phyloP scores from a whole-genome alignment of 2,329 filamentous ascomycete species.

The Phaeophleospora eucalypticola region DNA sequence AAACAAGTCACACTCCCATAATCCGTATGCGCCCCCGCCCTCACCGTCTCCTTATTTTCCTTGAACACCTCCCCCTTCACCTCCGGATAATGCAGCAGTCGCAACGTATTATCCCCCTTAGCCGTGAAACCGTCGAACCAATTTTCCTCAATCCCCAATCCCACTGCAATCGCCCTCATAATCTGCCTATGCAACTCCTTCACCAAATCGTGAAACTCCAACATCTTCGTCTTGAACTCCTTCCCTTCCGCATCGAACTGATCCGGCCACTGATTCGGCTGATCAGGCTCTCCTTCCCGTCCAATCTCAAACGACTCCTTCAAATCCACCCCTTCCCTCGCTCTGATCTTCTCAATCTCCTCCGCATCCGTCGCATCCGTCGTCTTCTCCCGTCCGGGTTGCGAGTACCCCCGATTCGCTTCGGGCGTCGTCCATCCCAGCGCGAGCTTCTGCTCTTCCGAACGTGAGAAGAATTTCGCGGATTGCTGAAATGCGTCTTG shows the following conservation, averaged over 20 bases:
- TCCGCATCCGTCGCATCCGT: slow-evolving; percentile 51
- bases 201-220: slow-evolving; percentile 69
- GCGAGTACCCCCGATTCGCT: slow-evolving; percentile 48
- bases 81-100: slow-evolving; percentile 47
- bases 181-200: slow-evolving; percentile 72
- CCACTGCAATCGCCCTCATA: slow-evolving; percentile 58
- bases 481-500: slow-evolving; percentile 42
- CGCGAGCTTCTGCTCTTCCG: slow-evolving; percentile 58
- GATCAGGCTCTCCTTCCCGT: slow-evolving; percentile 54
- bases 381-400: slow-evolving; percentile 63
- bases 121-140: slow-evolving; percentile 77
- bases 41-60: slow-evolving; percentile 47
- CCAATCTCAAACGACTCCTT: slow-evolving; percentile 62
- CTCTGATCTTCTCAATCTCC: slow-evolving; percentile 58
- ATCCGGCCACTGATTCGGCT: slow-evolving; percentile 76
- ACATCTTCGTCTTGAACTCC: slow-evolving; percentile 68
- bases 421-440: slow-evolving; percentile 59
- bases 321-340: slow-evolving; percentile 43
- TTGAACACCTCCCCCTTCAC: slow-evolving; percentile 57
- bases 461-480: slow-evolving; percentile 65
- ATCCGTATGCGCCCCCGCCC: slow-evolving; percentile 74
- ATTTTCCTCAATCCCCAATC: slow-evolving; percentile 60
- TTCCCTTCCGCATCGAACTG: slow-evolving; percentile 56
- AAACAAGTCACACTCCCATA: slow-evolving; percentile 53
- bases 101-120: slow-evolving; percentile 62